These are phyloP conservation scores for Suhomyces pyralidae DNA, from an alignment of 805 yeast genomes.

Conservation along the genomic window DNA sequence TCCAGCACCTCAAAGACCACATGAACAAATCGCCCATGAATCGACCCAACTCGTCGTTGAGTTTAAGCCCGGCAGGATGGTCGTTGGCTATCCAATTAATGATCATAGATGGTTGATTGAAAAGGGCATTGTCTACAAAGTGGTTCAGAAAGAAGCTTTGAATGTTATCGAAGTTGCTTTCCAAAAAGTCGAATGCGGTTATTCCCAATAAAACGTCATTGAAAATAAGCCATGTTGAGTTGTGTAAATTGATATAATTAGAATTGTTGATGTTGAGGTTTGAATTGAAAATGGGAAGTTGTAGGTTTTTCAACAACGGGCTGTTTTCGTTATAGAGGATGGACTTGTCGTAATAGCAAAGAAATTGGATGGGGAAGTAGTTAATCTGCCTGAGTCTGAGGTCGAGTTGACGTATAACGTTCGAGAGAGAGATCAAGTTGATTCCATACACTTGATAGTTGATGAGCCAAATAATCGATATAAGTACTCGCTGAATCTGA, in stretches of 20 bases:
- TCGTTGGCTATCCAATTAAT: slow-evolving; percentile 70
- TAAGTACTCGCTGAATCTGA: slow-evolving; percentile 15
- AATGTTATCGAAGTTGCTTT: slow-evolving; percentile 26
- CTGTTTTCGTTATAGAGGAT: slow-evolving; percentile 15
- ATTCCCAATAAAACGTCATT: slow-evolving; percentile 81
- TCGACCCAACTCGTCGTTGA: slow-evolving; percentile 78
- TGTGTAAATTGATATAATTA: slow-evolving; percentile 74
- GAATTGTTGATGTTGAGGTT: slow-evolving; percentile 41
- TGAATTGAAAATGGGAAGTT: slow-evolving; percentile 34
- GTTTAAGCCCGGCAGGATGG: slow-evolving; percentile 91
- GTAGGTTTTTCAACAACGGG: slow-evolving; percentile 43
- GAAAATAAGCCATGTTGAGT: slow-evolving; percentile 80
- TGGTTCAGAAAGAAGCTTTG: slow-evolving; percentile 20
- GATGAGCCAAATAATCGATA: slow-evolving; percentile 20
- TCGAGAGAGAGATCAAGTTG: slow-evolving; percentile 45
- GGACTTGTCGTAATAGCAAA: slow-evolving; percentile 48
- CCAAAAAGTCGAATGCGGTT: slow-evolving; percentile 47
- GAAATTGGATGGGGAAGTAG: slow-evolving; percentile 76
- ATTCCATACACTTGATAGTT: slow-evolving; percentile 22
- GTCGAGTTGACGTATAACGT: slow-evolving; percentile 75
- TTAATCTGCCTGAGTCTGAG: slow-evolving; percentile 71
- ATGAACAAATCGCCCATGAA: slow-evolving; percentile 83
- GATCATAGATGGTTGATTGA: slow-evolving; percentile 43
- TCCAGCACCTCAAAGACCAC: slow-evolving; percentile 81
- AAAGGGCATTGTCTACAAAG: slow-evolving; percentile 39